Evolutionary conservation across 2,329 filamentous ascomycete genomes (phyloP).

Genomic region (Alternaria angustiovoidea): DNA sequence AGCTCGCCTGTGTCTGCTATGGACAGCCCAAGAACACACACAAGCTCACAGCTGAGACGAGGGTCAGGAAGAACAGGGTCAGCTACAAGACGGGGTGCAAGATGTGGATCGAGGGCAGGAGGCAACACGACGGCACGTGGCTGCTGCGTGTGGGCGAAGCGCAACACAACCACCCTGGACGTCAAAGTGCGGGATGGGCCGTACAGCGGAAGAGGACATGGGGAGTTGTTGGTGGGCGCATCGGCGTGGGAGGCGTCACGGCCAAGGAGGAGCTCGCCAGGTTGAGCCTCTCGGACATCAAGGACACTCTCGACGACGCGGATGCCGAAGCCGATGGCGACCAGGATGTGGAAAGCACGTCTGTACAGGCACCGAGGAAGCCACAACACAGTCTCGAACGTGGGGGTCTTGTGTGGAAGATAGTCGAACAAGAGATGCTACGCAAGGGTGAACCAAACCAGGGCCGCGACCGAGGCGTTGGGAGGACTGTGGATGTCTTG

Average conservation of each 20-base stretch:
- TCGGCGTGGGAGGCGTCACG: slow-evolving; percentile 44
- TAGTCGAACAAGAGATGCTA: slow-evolving; percentile 48
- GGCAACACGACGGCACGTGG: slow-evolving; percentile 41
- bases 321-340: slow-evolving; percentile 12
- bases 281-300: slow-evolving; percentile 4
- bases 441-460: slow-evolving; percentile 35
- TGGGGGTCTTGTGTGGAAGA: slow-evolving; percentile 45
- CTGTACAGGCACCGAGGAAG: slow-evolving; percentile 7
- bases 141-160: slow-evolving; percentile 39
- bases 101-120: slow-evolving; percentile 49
- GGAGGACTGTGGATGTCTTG: slow-evolving; percentile 42
- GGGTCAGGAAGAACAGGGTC: slow-evolving; percentile 44
- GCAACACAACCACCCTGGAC: slow-evolving; percentile 43
- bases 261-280: slow-evolving; percentile 39
- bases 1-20: slow-evolving; percentile 49
- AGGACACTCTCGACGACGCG: slow-evolving; percentile 6
- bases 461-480: slow-evolving; percentile 44
- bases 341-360: not conserved
- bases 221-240: slow-evolving; percentile 40
- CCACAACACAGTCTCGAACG: slow-evolving; percentile 37
- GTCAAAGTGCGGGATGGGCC: slow-evolving; percentile 41
- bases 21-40: slow-evolving; percentile 48
- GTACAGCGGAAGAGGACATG: slow-evolving; percentile 47
- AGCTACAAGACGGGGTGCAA: slow-evolving; percentile 47
- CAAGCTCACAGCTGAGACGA: slow-evolving; percentile 46